Evolutionary conservation across 345 rosid genomes (phyloP).

Genomic region (Syzygium grande): DNA sequence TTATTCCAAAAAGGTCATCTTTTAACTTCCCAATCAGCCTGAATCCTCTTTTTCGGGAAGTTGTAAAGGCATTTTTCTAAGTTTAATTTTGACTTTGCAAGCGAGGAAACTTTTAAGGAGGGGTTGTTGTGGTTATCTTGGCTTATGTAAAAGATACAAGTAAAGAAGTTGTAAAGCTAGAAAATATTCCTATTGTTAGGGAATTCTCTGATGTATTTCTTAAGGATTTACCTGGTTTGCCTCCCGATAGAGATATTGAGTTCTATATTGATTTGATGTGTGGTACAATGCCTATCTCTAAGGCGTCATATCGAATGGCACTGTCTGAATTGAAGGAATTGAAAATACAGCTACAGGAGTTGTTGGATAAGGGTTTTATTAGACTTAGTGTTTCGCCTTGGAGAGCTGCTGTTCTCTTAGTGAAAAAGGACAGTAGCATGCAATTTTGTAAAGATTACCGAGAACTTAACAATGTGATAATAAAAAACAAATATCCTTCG

Average conservation of each 20-base stretch:
- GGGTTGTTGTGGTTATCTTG: too few relatives aligned
- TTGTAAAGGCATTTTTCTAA: background rate
- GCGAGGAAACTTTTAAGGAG: too few relatives aligned
- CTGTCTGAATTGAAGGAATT: background rate
- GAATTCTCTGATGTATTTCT: too few relatives aligned
- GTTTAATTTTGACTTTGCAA: too few relatives aligned
- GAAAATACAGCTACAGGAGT: background rate
- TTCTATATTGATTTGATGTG: background rate
- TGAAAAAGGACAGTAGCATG: background rate
- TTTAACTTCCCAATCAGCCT: background rate
- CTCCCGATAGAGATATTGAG: background rate
- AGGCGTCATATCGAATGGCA: background rate
- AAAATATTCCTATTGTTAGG: too few relatives aligned
- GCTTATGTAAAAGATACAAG: too few relatives aligned
- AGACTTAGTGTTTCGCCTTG: background rate
- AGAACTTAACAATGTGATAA: background rate
- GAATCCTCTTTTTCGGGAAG: background rate
- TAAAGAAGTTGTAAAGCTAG: too few relatives aligned
- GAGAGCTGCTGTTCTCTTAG: background rate
- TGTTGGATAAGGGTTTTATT: background rate
- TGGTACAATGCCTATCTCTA: background rate
- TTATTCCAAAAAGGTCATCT: background rate
- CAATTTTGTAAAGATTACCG: background rate
- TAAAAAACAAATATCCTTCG: background rate
- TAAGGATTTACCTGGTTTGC: too few relatives aligned